Evolutionary conservation across 2,329 filamentous ascomycete species (phyloP).

Genomic region (Xylaria sp.): DNA sequence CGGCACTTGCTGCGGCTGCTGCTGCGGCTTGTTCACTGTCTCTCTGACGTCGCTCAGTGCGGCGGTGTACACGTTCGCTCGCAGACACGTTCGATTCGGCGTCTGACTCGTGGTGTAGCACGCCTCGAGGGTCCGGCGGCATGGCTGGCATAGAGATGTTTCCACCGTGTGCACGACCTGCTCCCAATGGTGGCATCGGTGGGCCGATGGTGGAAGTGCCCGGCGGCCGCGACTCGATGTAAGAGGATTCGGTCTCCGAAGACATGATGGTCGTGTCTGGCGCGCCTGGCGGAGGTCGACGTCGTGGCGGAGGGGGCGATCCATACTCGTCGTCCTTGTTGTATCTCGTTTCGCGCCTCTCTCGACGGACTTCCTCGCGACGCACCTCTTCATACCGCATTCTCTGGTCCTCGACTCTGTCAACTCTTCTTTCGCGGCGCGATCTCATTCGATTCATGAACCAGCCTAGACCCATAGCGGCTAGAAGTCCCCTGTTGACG

Average conservation of each 20-base stretch:
- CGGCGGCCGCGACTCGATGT: conserved; percentile 37
- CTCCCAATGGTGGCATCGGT: conserved; percentile 37
- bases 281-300: conserved; percentile 28
- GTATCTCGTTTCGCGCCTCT: not conserved
- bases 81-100: conserved; percentile 41
- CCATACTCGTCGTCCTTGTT: conserved; percentile 54
- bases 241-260: conserved; percentile 34
- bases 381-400: conserved; percentile 44
- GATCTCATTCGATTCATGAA: conserved; percentile 61
- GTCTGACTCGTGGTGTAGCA: conserved; percentile 39
- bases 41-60: conserved; percentile 42
- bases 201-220: conserved; percentile 31
- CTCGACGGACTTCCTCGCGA: conserved; percentile 44
- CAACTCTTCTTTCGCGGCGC: conserved; percentile 45
- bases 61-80: conserved; percentile 37
- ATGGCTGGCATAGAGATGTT: conserved; percentile 46
- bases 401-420: conserved; percentile 47
- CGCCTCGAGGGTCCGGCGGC: conserved; percentile 48
- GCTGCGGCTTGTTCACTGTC: conserved; percentile 44
- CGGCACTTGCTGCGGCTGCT: conserved; percentile 44
- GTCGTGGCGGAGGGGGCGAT: conserved; percentile 39
- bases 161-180: conserved; percentile 25
- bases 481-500: conserved; percentile 53
- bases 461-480: conserved; percentile 62
- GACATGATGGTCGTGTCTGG: conserved; percentile 29